phyloP scores from a whole-genome alignment of 2,329 filamentous ascomycete species.

The Pseudogymnoascus verrucosus region DNA sequence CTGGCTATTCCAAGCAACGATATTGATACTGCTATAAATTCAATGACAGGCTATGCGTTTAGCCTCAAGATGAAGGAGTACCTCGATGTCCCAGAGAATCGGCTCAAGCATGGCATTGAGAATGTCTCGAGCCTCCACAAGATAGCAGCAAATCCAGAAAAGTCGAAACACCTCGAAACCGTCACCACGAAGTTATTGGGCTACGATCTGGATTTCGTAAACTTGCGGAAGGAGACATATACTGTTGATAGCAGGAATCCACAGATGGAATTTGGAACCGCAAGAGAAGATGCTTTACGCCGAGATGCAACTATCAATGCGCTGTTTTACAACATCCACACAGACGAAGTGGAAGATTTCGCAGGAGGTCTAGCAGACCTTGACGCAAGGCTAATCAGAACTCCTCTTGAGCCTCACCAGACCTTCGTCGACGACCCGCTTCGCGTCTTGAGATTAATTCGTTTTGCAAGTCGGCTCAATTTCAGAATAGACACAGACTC shows the following conservation, averaged over 20 bases:
- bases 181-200: constrained; percentile 79
- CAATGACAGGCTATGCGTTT: constrained; percentile 74
- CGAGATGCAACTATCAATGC: constrained; percentile 93
- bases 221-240: constrained; percentile 86
- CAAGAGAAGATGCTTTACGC: constrained; percentile 79
- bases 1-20: constrained; percentile 66
- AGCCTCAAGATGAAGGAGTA: constrained; percentile 61
- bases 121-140: constrained; percentile 74
- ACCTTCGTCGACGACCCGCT: constrained; percentile 94
- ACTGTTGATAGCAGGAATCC: constrained; percentile 83
- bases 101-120: constrained; percentile 51
- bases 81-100: constrained; percentile 51
- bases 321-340: constrained; percentile 89
- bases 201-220: constrained; percentile 88
- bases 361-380: constrained; percentile 74
- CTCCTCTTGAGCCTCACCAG: constrained; percentile 77
- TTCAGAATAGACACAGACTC: constrained; percentile 69
- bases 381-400: constrained; percentile 63
- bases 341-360: constrained; percentile 73
- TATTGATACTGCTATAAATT: constrained; percentile 79
- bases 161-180: constrained; percentile 93
- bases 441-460: constrained; percentile 74
- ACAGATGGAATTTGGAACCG: constrained; percentile 86
- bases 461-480: constrained; percentile 77
- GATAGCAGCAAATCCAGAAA: constrained; percentile 86